Conservation (phyloP, 2,329 filamentous ascomycete genomes). For the Clarireedia sp. region DNA sequence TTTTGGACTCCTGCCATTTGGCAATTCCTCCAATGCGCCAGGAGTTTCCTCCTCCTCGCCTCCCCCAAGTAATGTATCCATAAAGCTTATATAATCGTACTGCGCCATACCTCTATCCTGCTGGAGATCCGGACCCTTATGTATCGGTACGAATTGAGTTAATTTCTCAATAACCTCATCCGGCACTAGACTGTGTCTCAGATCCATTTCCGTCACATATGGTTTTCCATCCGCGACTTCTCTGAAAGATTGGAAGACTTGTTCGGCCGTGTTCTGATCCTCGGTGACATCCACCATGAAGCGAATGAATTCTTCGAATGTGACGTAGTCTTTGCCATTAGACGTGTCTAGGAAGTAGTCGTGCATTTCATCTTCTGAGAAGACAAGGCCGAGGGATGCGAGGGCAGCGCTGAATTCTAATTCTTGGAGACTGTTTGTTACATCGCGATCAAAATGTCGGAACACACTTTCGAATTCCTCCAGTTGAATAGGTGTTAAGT, state of each 20-base stretch:
- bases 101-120: constrained; percentile 79
- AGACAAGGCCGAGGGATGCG: constrained; percentile 89
- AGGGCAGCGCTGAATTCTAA: constrained; percentile 93
- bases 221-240: constrained; percentile 98
- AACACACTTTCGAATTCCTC: constrained; percentile 99
- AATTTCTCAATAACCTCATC: constrained; percentile 96
- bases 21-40: constrained; percentile 18
- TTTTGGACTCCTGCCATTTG: constrained; percentile 23
- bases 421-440: constrained; percentile 82
- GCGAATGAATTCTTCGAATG: constrained; percentile 96
- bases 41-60: constrained; percentile 21
- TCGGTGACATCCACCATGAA: constrained; percentile 99
- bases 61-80: constrained; percentile 68
- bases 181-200: constrained; percentile 88
- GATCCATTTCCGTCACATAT: constrained; percentile 95
- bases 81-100: constrained; percentile 95
- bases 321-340: constrained; percentile 68
- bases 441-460: constrained; percentile 91
- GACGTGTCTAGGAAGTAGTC: constrained; percentile 88
- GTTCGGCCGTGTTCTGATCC: constrained; percentile 96
- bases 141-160: constrained; percentile 74
- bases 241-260: constrained; percentile 95
- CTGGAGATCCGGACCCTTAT: constrained; percentile 77
- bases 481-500: constrained; percentile 92
- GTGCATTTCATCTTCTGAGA: constrained; percentile 98